These are phyloP conservation scores for Albugo candida DNA, from an alignment of 352 stramenopile genomes.

Conservation along the genomic window DNA sequence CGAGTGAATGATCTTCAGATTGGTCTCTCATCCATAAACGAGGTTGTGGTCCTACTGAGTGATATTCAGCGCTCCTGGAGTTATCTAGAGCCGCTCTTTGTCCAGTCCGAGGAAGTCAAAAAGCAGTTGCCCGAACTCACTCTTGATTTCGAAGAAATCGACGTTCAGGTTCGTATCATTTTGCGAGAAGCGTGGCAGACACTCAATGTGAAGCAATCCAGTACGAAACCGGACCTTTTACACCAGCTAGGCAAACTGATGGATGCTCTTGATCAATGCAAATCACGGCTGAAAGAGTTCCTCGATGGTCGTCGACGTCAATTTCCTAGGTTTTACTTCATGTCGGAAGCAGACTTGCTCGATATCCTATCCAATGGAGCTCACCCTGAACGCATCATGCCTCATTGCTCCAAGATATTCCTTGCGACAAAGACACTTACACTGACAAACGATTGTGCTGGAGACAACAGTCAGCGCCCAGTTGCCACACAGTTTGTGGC, in stretches of 20 bases:
- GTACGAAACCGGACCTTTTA: conserved; percentile 77
- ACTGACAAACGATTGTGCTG: conserved; percentile 33
- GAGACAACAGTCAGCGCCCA: conserved; percentile 22
- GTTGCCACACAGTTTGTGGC: conserved; percentile 84
- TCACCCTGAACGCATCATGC: conserved; percentile 86
- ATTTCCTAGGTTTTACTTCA: conserved; percentile 89
- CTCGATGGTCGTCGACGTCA: conserved; percentile 85
- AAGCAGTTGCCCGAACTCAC: conserved; percentile 88
- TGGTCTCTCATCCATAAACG: conserved; percentile 71
- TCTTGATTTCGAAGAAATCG: conserved; percentile 86
- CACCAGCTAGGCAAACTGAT: conserved; percentile 82
- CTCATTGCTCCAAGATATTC: conserved; percentile 92
- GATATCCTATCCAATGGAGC: conserved; percentile 93
- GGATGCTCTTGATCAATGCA: conserved; percentile 86
- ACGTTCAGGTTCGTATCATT: conserved; percentile 81
- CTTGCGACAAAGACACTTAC: conserved; percentile 85
- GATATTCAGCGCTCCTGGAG: conserved; percentile 93
- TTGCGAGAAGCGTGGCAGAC: conserved; percentile 71
- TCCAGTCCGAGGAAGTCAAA: conserved; percentile 92
- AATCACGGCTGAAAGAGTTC: conserved; percentile 90
- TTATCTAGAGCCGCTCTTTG: conserved; percentile 91
- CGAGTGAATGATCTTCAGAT: conserved; percentile 80
- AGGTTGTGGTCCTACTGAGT: conserved; percentile 86
- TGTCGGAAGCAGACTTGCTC: conserved; percentile 82
- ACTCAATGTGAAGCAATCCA: conserved; percentile 80